phyloP scores from a whole-genome alignment of 2,329 filamentous ascomycete species.

The Botryosphaeria dothidea region DNA sequence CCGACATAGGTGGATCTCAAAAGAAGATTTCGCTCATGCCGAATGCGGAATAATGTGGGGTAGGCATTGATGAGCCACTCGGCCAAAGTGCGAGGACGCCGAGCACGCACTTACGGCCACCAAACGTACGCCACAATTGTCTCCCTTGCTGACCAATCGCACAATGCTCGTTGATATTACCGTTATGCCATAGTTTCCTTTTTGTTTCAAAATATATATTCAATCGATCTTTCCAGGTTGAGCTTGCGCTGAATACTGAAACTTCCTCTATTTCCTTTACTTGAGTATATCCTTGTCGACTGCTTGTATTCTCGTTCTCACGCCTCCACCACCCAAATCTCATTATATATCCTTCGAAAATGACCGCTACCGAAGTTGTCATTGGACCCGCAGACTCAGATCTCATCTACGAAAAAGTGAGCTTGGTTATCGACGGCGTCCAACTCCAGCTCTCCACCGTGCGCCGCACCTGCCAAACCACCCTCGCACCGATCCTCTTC shows the following conservation, averaged over 20 bases:
- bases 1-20: no score
- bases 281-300: no score
- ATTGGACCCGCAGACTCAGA: neutral
- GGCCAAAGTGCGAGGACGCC: neutral
- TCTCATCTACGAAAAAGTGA: neutral
- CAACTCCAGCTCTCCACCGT: neutral
- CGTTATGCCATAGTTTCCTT: neutral
- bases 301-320: no score
- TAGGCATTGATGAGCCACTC: neutral
- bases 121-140: neutral
- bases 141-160: neutral
- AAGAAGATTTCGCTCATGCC: no score
- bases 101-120: neutral
- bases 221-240: no score
- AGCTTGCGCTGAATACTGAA: neutral
- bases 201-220: neutral
- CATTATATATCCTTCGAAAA: neutral
- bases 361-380: neutral
- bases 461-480: neutral
- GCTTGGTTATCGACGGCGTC: neutral
- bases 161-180: neutral
- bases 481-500: conserved; percentile 24
- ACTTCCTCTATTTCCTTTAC: neutral
- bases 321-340: neutral
- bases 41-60: neutral